Conservation (phyloP, 495 filamentous ascomycete species). For the Symbiotaphrina buchneri region DNA sequence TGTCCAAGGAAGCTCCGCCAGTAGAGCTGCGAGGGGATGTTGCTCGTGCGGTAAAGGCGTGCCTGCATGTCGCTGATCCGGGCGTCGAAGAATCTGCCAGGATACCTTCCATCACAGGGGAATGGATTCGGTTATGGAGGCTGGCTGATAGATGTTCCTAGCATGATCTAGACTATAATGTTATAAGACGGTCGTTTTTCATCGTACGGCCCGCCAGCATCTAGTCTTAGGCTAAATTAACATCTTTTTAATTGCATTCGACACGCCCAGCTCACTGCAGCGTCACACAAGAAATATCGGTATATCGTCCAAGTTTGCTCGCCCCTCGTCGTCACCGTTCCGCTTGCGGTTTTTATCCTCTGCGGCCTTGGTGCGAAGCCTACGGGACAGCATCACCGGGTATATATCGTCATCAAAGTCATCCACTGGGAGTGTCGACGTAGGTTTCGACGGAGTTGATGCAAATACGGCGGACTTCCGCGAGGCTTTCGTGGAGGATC, state of each 20-base stretch:
- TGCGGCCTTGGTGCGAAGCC: background rate
- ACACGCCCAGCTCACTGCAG: no score
- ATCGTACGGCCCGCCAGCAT: no score
- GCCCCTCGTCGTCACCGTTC: background rate
- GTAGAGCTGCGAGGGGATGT: conserved; percentile 21
- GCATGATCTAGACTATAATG: no score
- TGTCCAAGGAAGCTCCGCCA: conserved; percentile 30
- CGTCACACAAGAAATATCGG: conserved; percentile 23
- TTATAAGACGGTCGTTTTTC: no score
- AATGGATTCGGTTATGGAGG: conserved; percentile 7
- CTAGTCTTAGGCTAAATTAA: no score
- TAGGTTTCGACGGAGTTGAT: conserved; percentile 3
- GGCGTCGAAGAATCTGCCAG: conserved; percentile 11
- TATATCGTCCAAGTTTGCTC: conserved; percentile 15
- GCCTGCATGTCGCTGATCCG: conserved; percentile 28
- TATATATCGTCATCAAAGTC: conserved; percentile 17
- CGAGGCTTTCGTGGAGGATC: background rate
- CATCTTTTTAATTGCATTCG: background rate
- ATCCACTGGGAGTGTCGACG: conserved; percentile 13
- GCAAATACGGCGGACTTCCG: background rate
- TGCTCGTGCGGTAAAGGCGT: conserved; percentile 19
- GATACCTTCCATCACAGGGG: conserved; percentile 3
- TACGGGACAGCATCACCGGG: conserved; percentile 1
- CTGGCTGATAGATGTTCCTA: no score
- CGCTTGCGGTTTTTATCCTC: conserved; percentile 2